Conservation (phyloP, 371 early-diverging fungal genomes). For the Entomophthora muscae region DNA sequence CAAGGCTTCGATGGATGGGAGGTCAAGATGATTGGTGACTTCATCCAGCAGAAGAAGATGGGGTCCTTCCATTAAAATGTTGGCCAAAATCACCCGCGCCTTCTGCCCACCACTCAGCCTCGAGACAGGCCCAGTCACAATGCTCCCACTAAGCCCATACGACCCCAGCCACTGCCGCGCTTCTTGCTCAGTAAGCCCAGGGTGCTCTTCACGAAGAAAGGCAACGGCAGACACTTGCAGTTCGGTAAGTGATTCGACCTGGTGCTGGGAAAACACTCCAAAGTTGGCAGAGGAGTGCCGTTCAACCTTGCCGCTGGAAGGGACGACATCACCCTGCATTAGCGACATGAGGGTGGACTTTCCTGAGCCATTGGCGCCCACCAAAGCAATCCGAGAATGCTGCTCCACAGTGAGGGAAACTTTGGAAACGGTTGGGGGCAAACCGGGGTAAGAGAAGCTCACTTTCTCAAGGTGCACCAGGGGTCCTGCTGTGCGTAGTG, state of each 20-base stretch:
- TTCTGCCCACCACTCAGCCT: conserved; percentile 57
- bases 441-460: conserved; percentile 27
- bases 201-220: conserved; percentile 22
- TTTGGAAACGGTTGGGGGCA: conserved; percentile 17
- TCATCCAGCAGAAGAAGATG: conserved; percentile 71
- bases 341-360: conserved; percentile 71
- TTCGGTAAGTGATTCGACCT: conserved; percentile 34
- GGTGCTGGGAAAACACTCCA: conserved; percentile 68
- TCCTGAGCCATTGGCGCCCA: conserved; percentile 68
- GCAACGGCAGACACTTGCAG: conserved; percentile 23
- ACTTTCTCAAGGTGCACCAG: conserved; percentile 41
- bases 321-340: conserved; percentile 32
- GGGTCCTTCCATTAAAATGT: conserved; percentile 34
- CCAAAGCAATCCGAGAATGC: conserved; percentile 36
- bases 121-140: conserved; percentile 26
- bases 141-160: conserved; percentile 39
- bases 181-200: conserved; percentile 29
- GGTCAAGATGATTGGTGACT: conserved; percentile 68
- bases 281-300: conserved; percentile 33
- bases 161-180: conserved; percentile 44
- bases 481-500: conserved; percentile 36
- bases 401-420: conserved; percentile 41
- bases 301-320: conserved; percentile 33
- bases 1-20: conserved; percentile 47
- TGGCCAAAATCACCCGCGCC: conserved; percentile 51